phyloP scores from a whole-genome alignment of 768 basidiomycete species.

The Lentinula sp. region DNA sequence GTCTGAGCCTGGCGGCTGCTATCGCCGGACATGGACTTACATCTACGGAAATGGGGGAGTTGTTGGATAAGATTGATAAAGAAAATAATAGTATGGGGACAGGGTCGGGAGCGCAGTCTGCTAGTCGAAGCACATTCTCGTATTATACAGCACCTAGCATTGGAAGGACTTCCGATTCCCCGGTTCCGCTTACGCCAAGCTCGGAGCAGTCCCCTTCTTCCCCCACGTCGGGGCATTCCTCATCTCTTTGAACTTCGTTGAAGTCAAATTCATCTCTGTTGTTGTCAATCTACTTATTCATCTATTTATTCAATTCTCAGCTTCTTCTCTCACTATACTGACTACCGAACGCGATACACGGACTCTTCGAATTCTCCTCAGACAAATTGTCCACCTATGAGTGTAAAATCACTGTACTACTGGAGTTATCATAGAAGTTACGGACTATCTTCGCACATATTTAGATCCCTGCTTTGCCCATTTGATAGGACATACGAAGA shows the following conservation, averaged over 20 bases:
- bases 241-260: not conserved
- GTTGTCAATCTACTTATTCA: too few species aligned
- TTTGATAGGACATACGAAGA: too few species aligned
- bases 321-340: too few species aligned
- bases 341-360: not conserved
- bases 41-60: constrained; percentile 29
- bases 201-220: not conserved
- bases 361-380: not conserved
- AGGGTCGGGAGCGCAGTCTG: not conserved
- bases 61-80: constrained; percentile 12
- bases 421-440: not conserved
- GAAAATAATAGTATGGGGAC: constrained; percentile 1
- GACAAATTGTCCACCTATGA: not conserved
- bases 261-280: not conserved
- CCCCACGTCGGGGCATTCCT: not conserved
- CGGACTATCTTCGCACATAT: too few species aligned
- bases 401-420: not conserved
- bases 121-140: not conserved
- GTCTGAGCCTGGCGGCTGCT: constrained; percentile 15
- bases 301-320: too few species aligned
- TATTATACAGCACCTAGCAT: not conserved
- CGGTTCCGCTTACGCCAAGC: not conserved
- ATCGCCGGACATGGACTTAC: constrained; percentile 12
- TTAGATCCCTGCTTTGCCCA: too few species aligned
- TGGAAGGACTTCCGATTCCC: not conserved